A percentile compares a stretch with the other conserved stretches of the same genome.
Conservation (phyloP, 176 grass and related monocot genomes). For the Avena sativa region DNA sequence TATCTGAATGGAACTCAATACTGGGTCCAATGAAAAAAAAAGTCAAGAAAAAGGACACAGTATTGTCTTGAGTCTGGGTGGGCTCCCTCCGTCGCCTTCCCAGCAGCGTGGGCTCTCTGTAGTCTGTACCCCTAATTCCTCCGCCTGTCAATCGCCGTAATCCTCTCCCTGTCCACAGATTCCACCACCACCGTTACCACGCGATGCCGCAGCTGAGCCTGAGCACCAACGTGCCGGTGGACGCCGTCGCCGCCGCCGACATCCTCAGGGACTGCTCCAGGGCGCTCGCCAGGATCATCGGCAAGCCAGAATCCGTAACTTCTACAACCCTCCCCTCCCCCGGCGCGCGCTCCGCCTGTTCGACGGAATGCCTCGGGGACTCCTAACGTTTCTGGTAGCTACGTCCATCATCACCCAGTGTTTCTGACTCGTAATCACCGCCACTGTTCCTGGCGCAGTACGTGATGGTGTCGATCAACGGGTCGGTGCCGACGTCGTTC, state of each 20-base stretch:
- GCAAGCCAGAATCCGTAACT: conserved; percentile 89
- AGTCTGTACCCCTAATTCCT: background rate
- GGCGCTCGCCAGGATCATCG: conserved; percentile 80
- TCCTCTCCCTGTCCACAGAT: conserved; percentile 16
- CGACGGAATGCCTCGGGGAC: conserved; percentile 41
- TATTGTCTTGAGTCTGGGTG: background rate
- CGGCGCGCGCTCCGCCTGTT: conserved; percentile 22
- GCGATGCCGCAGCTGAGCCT: conserved; percentile 87
- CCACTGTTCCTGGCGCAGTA: conserved; percentile 50
- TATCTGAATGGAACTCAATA: too few species aligned
- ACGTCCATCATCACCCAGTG: too few species aligned
- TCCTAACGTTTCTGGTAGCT: too few species aligned
- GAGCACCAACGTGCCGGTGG: conserved; percentile 91
- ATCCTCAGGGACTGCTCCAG: conserved; percentile 86
- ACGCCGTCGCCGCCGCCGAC: conserved; percentile 83
- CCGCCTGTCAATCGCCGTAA: background rate
- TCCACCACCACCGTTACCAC: background rate
- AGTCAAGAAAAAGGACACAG: too few species aligned
- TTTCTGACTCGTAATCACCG: too few species aligned
- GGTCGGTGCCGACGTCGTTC: conserved; percentile 82
- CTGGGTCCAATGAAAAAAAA: too few species aligned
- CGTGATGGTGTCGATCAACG: conserved; percentile 82
- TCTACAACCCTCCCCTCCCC: background rate
- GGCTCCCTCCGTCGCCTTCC: background rate
- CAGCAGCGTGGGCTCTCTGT: background rate